Base-by-base conservation (phyloP, 257 asterid genomes). In the Galeopsis tetrahit region DNA sequence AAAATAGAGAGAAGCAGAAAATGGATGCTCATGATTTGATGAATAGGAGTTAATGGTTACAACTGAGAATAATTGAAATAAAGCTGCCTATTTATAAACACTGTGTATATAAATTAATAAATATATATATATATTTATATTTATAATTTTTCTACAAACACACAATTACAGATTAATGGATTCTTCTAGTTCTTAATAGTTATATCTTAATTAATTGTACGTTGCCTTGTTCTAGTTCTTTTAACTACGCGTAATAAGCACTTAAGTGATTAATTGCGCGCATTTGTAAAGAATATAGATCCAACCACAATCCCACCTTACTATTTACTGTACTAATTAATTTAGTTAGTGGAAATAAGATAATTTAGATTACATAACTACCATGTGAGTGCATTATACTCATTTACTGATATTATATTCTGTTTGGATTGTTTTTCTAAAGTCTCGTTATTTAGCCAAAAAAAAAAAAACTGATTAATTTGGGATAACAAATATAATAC, bases 61-160 rank as follows among this genome's bases (percentile, higher is more conserved):
- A 11, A 31, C 17, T 14, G 21, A 8, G 34, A 32, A 46, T 2
- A 2, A 10, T 4, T 13, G 1, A 2, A 49, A 0, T 46, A 51
- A 6, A 51, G 76, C 7, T 71, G 49, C 10, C 65, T 39, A 71
- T 71, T 77, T 77, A 77, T 77, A 66, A n/a, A n/a, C n/a, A n/a
- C n/a, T n/a, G n/a, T n/a, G n/a, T n/a, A n/a, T n/a, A n/a, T n/a
- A n/a, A n/a, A n/a, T n/a, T n/a, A n/a, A n/a, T n/a, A n/a, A n/a
- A n/a, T n/a, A n/a, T n/a, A n/a, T n/a, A n/a, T n/a, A n/a, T n/a
- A n/a, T n/a, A n/a, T n/a, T n/a, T n/a, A n/a, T n/a, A n/a, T n/a
- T n/a, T n/a, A n/a, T n/a, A n/a, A n/a, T n/a, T n/a, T n/a, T n/a
- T n/a, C n/a, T n/a, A n/a, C n/a, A n/a, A n/a, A n/a, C n/a, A n/a